These are phyloP conservation scores for Venturia aucupariae DNA, from an alignment of 2,329 filamentous ascomycete genomes.

Conservation along the genomic window DNA sequence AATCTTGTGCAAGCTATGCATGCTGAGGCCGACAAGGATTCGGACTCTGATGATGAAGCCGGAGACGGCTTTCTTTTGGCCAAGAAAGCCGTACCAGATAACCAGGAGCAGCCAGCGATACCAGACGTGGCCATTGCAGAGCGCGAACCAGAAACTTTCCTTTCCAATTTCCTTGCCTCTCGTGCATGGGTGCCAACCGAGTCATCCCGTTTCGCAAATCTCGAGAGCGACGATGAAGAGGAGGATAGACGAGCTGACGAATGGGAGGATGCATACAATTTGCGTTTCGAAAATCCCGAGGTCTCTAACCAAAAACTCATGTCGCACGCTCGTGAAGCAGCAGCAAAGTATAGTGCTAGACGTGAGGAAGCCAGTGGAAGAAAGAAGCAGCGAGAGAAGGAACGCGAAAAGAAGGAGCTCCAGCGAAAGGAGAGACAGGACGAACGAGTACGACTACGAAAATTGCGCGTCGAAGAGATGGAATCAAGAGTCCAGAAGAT, in stretches of 20 bases:
- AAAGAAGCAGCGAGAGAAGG: conserved; percentile 68
- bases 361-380: conserved; percentile 71
- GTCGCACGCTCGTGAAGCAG: conserved; percentile 81
- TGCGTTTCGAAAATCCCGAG: conserved; percentile 86
- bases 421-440: conserved; percentile 67
- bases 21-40: conserved; percentile 43
- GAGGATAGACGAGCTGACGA: conserved; percentile 68
- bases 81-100: conserved; percentile 46
- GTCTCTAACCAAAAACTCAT: conserved; percentile 81
- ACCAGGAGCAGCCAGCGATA: conserved; percentile 23
- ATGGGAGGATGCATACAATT: conserved; percentile 88
- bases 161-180: conserved; percentile 93
- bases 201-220: conserved; percentile 61
- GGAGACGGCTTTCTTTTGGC: conserved; percentile 67
- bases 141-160: conserved; percentile 79
- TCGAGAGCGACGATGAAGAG: conserved; percentile 86
- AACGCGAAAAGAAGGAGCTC: conserved; percentile 67
- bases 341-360: conserved; percentile 72
- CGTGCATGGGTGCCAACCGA: conserved; percentile 76
- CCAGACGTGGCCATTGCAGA: conserved; percentile 64
- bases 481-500: conserved; percentile 81
- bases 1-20: conserved; percentile 75
- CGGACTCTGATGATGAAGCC: conserved; percentile 43
- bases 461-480: conserved; percentile 83
- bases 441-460: conserved; percentile 74